Base-by-base conservation (phyloP, 148 eudicot species). In the Fallopia convolvulus region DNA sequence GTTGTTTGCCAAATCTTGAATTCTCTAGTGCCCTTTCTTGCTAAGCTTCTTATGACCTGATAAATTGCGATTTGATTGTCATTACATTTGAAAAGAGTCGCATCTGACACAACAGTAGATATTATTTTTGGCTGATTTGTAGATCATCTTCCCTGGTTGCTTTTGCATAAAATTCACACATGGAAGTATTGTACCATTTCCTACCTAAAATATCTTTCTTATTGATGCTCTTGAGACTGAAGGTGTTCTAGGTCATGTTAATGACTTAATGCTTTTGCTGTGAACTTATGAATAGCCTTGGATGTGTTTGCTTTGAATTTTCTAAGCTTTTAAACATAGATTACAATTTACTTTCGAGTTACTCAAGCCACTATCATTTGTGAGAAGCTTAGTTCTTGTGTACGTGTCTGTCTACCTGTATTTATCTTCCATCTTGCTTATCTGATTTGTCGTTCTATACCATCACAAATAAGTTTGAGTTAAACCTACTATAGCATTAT, bases 381-480 rank as follows among this genome's bases (percentile, higher is more conserved):
- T 65, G 40, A 30, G 70, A 61, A 23, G 68, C 36, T 26, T 61
- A 55, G 60, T 55, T 1, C 60, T 1, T 55, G 60, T n/a, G n/a
- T 58, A 1, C 9, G n/a, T 17, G 56, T 52, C 56, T 52, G n/a
- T 52, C 56, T 52, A 8, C 65, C 11, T 58, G 30, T 20, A 58
- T 20, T 21, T 58, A 58, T 58, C 8, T 58, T 58, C 30, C 12
- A 21, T 21, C 65, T 58, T 58, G 12, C 3, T 58, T 21, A 58
- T 20, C 10, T 58, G 30, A 21, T 21, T 58, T 58, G 12, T 6
- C 11, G 65, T 58, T 58, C 60, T 55, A 55, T 55, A 26, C 36
- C 40, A 65, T 65, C 70, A 65, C 70, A 65, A 65, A 30, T 5
- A 65, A 65, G 70, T 65, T 65, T 30, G 70, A 32, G 70, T 32